Evolutionary conservation across 2,329 filamentous ascomycete genomes (phyloP).

Genomic region (Trichoderma simmonsii): DNA sequence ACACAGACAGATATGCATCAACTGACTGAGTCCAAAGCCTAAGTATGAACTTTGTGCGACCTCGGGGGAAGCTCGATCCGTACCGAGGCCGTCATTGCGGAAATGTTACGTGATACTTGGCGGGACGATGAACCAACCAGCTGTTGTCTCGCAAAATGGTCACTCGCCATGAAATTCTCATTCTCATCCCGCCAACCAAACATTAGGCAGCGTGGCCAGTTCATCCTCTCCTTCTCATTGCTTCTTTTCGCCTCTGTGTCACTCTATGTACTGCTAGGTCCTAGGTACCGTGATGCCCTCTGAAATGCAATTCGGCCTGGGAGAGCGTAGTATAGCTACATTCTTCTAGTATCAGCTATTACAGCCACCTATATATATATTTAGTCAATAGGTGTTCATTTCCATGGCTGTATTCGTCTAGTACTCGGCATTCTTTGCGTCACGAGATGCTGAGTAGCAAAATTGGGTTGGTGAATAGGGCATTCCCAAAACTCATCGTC

Average conservation of each 20-base stretch:
- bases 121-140: not conserved
- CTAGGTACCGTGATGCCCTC: too few relatives aligned
- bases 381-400: too few relatives aligned
- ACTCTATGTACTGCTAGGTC: not conserved
- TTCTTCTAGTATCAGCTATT: too few relatives aligned
- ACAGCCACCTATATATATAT: too few relatives aligned
- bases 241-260: not conserved
- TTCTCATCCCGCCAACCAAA: not conserved
- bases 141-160: not conserved
- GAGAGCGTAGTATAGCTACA: too few relatives aligned
- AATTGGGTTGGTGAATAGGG: too few relatives aligned
- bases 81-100: not conserved
- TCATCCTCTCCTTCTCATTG: not conserved
- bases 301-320: not conserved
- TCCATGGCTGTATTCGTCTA: too few relatives aligned
- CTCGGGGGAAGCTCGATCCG: not conserved
- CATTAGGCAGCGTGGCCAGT: not conserved
- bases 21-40: not conserved
- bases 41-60: not conserved
- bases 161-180: not conserved
- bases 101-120: not conserved
- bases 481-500: not conserved
- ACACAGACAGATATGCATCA: not conserved
- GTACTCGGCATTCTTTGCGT: too few relatives aligned
- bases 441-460: too few relatives aligned